phyloP scores from a whole-genome alignment of 73 alveolate species.

The Stentor coeruleus region DNA sequence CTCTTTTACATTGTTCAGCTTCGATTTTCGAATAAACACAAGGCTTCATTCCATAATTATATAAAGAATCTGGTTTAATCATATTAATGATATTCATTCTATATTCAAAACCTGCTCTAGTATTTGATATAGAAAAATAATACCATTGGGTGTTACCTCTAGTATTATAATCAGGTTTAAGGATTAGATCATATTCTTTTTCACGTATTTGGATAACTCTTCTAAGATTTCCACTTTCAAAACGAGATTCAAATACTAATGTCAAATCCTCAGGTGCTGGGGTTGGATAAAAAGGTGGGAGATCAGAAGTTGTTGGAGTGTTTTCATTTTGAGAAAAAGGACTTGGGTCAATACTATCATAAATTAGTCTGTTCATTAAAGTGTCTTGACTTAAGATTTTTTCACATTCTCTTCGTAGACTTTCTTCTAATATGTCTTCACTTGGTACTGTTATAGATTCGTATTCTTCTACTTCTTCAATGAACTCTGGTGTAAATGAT shows the following conservation, averaged over 20 bases:
- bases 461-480: constrained; percentile 18
- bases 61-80: constrained; percentile 97
- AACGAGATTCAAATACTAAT: constrained; percentile 93
- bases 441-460: constrained; percentile 52
- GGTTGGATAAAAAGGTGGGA: constrained; percentile 11
- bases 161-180: constrained; percentile 98
- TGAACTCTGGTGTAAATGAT: constrained; percentile 13
- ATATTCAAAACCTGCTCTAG: constrained; percentile 43
- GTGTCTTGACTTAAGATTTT: constrained; percentile 69
- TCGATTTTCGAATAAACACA: constrained; percentile 62
- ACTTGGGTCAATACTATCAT: constrained; percentile 69
- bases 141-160: constrained; percentile 99
- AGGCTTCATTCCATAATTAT: constrained; percentile 88
- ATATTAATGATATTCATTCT: constrained; percentile 97
- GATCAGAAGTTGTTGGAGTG: neutral
- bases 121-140: constrained; percentile 91
- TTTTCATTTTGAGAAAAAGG: constrained; percentile 18
- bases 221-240: constrained; percentile 98
- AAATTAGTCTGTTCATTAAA: constrained; percentile 70
- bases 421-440: constrained; percentile 60
- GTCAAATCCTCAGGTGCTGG: constrained; percentile 76
- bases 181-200: constrained; percentile 89
- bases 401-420: constrained; percentile 61
- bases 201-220: constrained; percentile 77
- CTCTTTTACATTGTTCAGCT: constrained; percentile 38